Evolutionary conservation across 2,329 filamentous ascomycete species (phyloP).

Genomic region (Calonectria pseudoreteaudii): DNA sequence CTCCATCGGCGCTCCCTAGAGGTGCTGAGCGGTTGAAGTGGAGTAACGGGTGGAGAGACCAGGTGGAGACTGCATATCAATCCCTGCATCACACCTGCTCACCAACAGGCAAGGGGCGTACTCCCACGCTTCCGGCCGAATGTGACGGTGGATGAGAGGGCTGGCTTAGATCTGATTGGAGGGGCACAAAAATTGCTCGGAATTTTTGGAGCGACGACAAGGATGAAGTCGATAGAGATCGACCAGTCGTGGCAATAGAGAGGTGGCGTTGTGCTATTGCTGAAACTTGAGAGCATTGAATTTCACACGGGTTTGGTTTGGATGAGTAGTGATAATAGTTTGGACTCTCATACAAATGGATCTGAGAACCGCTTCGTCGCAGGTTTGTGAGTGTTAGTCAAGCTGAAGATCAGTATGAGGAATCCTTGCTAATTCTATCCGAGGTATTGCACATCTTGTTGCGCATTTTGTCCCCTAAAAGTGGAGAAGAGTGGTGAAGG

Average conservation of each 20-base stretch:
- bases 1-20: background rate
- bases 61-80: background rate
- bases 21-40: constrained; percentile 3
- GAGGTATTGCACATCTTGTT: constrained; percentile 7
- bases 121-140: constrained; percentile 8
- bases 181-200: constrained; percentile 9
- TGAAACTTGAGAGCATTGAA: background rate
- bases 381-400: background rate
- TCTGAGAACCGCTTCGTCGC: background rate
- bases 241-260: background rate
- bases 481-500: constrained; percentile 17
- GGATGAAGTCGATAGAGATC: constrained; percentile 15
- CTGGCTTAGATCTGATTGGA: constrained; percentile 11
- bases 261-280: background rate
- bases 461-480: constrained; percentile 4
- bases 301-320: background rate
- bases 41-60: background rate
- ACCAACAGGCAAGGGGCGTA: constrained; percentile 3
- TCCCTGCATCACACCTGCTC: background rate
- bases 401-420: background rate
- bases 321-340: background rate
- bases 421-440: background rate
- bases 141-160: constrained; percentile 14
- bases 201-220: constrained; percentile 9
- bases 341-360: background rate